These are phyloP conservation scores for Bullera alba DNA, from an alignment of 768 basidiomycete genomes.

Conservation along the genomic window DNA sequence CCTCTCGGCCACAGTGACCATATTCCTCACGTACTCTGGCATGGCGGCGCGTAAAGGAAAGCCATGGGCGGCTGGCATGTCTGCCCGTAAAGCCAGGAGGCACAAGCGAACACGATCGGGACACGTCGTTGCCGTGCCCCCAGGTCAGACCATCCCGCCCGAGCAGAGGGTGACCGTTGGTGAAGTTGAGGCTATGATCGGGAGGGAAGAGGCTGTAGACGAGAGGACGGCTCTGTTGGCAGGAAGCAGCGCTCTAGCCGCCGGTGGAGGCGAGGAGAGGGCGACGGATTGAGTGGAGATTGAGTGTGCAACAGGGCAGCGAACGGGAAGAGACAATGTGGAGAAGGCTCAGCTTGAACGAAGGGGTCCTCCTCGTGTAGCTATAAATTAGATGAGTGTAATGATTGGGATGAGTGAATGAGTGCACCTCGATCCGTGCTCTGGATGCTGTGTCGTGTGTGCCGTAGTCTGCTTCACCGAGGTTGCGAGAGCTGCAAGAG, in stretches of 20 bases:
- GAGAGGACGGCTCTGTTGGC: conserved; percentile 37
- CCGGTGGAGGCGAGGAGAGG: conserved; percentile 14
- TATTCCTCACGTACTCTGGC: conserved; percentile 39
- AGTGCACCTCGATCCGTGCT: too few relatives aligned
- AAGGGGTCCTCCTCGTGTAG: too few relatives aligned
- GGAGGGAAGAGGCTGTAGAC: conserved; percentile 14
- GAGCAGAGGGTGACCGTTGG: conserved; percentile 35
- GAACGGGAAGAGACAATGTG: too few relatives aligned
- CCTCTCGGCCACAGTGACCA: conserved; percentile 26
- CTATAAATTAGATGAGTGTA: too few relatives aligned
- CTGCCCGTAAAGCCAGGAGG: conserved; percentile 28
- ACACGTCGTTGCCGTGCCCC: conserved; percentile 35
- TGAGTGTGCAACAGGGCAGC: too few relatives aligned
- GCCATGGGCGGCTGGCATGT: conserved; percentile 45
- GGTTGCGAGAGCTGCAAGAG: too few relatives aligned
- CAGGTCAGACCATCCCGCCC: conserved; percentile 27
- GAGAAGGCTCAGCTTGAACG: too few relatives aligned
- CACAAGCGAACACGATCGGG: conserved; percentile 42
- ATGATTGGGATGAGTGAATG: too few relatives aligned
- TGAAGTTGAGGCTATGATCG: conserved; percentile 22
- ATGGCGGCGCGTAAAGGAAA: conserved; percentile 40
- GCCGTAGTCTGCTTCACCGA: too few relatives aligned
- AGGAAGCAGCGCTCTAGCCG: conserved; percentile 10
- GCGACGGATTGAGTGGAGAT: conserved; percentile 14
- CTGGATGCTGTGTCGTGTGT: too few relatives aligned